Evolutionary conservation across 164 flowering plant genomes (phyloP).

Genomic region (Platanus orientalis): DNA sequence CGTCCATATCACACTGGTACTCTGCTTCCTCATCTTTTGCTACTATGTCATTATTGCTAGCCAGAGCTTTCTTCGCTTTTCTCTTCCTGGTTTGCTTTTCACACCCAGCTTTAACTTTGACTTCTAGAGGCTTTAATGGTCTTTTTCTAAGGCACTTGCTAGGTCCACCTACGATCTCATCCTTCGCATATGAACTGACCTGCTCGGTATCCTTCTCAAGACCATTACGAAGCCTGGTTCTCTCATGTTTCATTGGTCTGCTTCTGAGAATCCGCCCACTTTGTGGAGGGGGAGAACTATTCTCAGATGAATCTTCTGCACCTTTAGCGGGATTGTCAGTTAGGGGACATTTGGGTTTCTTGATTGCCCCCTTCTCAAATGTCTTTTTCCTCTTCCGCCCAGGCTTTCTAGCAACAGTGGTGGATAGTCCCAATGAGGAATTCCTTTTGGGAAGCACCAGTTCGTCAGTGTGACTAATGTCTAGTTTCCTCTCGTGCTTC

Average conservation of each 20-base stretch:
- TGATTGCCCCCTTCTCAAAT: constrained; percentile 23
- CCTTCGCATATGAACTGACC: constrained; percentile 26
- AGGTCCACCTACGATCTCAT: constrained; percentile 61
- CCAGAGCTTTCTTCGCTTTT: constrained; percentile 31
- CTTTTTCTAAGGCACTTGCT: constrained; percentile 81
- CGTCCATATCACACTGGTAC: constrained; percentile 76
- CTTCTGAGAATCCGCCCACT: constrained; percentile 24
- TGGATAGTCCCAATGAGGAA: constrained; percentile 8
- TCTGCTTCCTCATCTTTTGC: constrained; percentile 45
- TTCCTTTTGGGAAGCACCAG: constrained; percentile 1
- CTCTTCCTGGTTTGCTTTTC: constrained; percentile 35
- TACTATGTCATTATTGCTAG: not conserved
- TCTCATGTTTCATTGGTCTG: constrained; percentile 28
- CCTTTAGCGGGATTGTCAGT: constrained; percentile 14
- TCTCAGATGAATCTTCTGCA: constrained; percentile 28
- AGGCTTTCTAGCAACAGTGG: constrained; percentile 26
- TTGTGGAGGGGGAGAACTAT: constrained; percentile 13
- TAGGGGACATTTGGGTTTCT: constrained; percentile 33
- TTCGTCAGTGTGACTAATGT: constrained; percentile 16
- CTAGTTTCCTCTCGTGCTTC: constrained; percentile 32
- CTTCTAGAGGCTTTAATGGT: constrained; percentile 27
- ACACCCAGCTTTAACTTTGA: constrained; percentile 19
- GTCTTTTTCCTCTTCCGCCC: constrained; percentile 48
- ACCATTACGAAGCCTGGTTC: constrained; percentile 19
- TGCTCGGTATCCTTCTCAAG: constrained; percentile 16